A percentile compares a stretch with the other conserved stretches of the same genome.
Conservation (phyloP, 2,329 filamentous ascomycete species). For the Aureobasidium sp. region DNA sequence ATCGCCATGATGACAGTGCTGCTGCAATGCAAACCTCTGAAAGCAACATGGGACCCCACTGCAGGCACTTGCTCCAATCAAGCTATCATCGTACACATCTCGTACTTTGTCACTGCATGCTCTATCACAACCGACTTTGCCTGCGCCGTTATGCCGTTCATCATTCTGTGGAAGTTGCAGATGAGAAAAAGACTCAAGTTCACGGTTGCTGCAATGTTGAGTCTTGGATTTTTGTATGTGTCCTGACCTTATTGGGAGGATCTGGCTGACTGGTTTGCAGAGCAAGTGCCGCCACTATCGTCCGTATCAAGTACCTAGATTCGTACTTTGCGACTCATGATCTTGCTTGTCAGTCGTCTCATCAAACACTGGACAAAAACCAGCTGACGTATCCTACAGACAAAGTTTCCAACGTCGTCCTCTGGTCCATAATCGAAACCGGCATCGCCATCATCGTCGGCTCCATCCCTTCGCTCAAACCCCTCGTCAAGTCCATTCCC, state of each 20-base stretch:
- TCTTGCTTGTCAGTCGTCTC: background rate
- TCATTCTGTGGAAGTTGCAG: constrained; percentile 11
- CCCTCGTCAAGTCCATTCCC: background rate
- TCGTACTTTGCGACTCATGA: background rate
- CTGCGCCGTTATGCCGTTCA: constrained; percentile 6
- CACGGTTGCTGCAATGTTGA: constrained; percentile 1
- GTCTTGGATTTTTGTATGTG: constrained; percentile 9
- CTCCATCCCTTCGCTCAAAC: constrained; percentile 7
- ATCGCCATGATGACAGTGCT: constrained; percentile 2
- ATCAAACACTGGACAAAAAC: no score
- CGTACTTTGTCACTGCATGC: constrained; percentile 10
- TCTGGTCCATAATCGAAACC: constrained; percentile 9
- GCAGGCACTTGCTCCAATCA: background rate
- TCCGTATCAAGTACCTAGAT: background rate
- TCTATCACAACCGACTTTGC: constrained; percentile 8
- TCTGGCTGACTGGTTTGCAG: background rate
- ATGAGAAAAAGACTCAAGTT: constrained; percentile 7
- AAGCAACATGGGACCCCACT: background rate
- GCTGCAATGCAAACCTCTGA: background rate
- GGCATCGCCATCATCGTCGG: constrained; percentile 10
- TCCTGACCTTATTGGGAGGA: no score
- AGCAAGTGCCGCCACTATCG: constrained; percentile 10
- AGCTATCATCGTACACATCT: background rate
- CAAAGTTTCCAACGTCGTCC: constrained; percentile 1
- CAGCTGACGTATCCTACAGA: background rate